Conservation (phyloP, 2,329 filamentous ascomycete genomes). For the Claviceps pusilla region DNA sequence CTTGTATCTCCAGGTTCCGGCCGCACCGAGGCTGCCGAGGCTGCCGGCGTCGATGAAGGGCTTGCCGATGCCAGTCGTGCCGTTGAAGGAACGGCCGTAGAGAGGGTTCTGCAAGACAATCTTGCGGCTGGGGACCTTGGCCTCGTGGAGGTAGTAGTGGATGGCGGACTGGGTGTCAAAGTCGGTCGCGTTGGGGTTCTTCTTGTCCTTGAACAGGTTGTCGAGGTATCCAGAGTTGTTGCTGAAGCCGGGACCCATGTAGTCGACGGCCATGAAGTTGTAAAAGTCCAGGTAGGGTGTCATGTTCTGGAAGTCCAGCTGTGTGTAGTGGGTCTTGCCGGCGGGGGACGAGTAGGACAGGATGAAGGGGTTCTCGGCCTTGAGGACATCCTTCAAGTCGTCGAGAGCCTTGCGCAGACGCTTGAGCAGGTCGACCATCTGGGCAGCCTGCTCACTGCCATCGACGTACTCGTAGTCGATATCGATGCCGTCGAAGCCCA, state of each 20-base stretch:
- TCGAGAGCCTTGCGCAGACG: conserved; percentile 29
- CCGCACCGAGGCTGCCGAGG: conserved; percentile 33
- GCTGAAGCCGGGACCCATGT: conserved; percentile 50
- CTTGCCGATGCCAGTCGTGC: conserved; percentile 51
- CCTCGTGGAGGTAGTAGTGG: conserved; percentile 31
- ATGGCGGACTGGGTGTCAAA: conserved; percentile 55
- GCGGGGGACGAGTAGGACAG: conserved; percentile 36
- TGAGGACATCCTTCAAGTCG: conserved; percentile 22
- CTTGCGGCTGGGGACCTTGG: conserved; percentile 42
- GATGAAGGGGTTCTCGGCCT: conserved; percentile 30
- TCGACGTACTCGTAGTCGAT: conserved; percentile 42
- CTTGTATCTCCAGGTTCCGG: conserved; percentile 60
- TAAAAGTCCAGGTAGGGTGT: conserved; percentile 41
- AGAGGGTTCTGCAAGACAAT: conserved; percentile 63
- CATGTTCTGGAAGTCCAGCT: conserved; percentile 37
- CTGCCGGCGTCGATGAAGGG: conserved; percentile 47
- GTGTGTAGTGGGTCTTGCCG: conserved; percentile 31
- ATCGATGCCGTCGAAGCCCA: conserved; percentile 42
- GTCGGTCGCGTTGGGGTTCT: conserved; percentile 43
- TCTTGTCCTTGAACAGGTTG: conserved; percentile 44
- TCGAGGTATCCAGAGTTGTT: conserved; percentile 48
- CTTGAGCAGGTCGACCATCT: conserved; percentile 28
- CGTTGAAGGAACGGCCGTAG: conserved; percentile 59
- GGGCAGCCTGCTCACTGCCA: conserved; percentile 21
- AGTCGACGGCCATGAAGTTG: conserved; percentile 56